phyloP scores from a whole-genome alignment of 108 stramenopile species.

The Skeletonema grethae region DNA sequence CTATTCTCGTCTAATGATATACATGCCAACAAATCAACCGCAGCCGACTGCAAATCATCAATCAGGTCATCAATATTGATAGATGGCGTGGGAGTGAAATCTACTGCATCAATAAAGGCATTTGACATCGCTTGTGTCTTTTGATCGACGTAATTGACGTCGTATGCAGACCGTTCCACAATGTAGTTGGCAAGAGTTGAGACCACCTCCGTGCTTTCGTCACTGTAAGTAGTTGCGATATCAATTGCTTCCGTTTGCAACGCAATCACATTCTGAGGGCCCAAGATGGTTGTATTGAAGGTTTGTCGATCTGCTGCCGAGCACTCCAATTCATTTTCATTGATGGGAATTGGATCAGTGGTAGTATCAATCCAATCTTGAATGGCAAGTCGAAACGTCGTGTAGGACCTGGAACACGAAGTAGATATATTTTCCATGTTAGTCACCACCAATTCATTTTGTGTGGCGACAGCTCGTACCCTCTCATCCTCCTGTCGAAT shows the following conservation, averaged over 20 bases:
- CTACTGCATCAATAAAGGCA: constrained; percentile 19
- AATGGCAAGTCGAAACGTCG: constrained; percentile 37
- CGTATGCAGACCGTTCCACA: constrained; percentile 34
- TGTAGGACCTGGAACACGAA: constrained; percentile 40
- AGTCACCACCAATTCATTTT: constrained; percentile 34
- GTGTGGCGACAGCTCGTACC: constrained; percentile 7
- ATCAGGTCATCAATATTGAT: constrained; percentile 28
- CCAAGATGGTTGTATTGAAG: constrained; percentile 35
- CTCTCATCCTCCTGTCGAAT: constrained; percentile 33
- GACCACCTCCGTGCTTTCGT: constrained; percentile 38
- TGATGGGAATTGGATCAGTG: constrained; percentile 26
- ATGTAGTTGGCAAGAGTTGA: constrained; percentile 38
- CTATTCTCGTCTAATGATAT: constrained; percentile 39
- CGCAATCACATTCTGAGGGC: constrained; percentile 43
- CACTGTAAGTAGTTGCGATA: constrained; percentile 28
- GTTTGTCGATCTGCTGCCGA: constrained; percentile 28
- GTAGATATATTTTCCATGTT: constrained; percentile 12
- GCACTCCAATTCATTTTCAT: constrained; percentile 13
- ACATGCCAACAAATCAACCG: constrained; percentile 40
- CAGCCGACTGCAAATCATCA: constrained; percentile 17
- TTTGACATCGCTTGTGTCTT: constrained; percentile 37
- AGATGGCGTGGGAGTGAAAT: constrained; percentile 23
- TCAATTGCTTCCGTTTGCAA: constrained; percentile 45
- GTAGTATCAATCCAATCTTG: constrained; percentile 42
- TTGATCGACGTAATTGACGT: constrained; percentile 36